These are phyloP conservation scores for Peniophora sp. DNA, from an alignment of 1,284 basidiomycete genomes.

Conservation along the genomic window DNA sequence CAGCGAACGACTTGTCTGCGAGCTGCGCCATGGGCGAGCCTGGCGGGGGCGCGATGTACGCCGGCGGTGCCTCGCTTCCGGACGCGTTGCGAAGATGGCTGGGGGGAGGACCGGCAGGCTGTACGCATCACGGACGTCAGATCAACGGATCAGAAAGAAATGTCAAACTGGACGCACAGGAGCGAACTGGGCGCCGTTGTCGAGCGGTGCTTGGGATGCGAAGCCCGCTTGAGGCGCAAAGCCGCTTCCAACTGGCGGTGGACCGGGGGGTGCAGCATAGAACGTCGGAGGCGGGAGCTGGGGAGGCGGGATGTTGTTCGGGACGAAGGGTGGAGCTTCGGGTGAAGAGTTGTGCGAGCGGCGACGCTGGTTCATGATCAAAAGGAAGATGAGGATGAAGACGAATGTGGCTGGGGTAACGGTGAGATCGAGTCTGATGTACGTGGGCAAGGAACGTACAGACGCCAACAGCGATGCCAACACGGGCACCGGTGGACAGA, in stretches of 20 bases:
- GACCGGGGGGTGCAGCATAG: not conserved
- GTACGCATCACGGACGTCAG: not conserved
- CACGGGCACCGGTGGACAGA: slow-evolving; percentile 16
- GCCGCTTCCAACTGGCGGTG: not conserved
- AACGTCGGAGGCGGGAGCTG: not conserved
- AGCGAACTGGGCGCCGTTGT: not conserved
- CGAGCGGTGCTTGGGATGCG: not conserved
- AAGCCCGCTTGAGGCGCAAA: not conserved
- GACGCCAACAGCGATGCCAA: slow-evolving; percentile 21
- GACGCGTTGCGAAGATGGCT: not conserved
- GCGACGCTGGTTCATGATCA: not conserved
- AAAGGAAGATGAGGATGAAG: not conserved
- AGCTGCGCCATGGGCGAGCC: not conserved
- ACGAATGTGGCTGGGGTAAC: not conserved
- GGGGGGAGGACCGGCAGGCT: not conserved
- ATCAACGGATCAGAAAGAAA: not conserved
- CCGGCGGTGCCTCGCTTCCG: not conserved
- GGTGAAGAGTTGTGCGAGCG: not conserved
- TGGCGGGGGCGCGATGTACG: not conserved
- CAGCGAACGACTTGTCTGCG: not conserved
- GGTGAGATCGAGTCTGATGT: not conserved
- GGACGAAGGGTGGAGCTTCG: not conserved
- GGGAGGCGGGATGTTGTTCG: not conserved
- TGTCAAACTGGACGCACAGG: not conserved
- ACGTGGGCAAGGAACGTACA: slow-evolving; percentile 11